Base-by-base conservation (phyloP, 2,329 filamentous ascomycete species). In the Exophiala calicioides region DNA sequence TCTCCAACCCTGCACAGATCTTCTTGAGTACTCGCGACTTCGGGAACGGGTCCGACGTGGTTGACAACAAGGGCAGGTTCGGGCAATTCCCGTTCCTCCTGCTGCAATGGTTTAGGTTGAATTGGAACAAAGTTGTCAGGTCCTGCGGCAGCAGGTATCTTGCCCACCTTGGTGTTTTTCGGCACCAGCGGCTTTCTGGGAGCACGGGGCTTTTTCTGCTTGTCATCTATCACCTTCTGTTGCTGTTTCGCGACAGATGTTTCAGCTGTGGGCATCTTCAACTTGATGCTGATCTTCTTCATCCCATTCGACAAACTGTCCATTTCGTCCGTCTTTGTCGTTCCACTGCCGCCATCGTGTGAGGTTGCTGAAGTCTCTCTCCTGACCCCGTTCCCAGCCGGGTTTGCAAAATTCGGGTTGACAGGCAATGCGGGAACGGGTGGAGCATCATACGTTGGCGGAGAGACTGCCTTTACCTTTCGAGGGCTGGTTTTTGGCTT, bases 261-360 rank as follows among this genome's bases (percentile, higher is more conserved):
- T 58, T 82, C 78, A 16, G 73, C 73, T 0, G 77, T 71, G 0
- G 77, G 77, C 40, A 82, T 68, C 52, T 80, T 81, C 36, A 84
- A 60, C 16, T 79, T 82, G 44, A 84, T 76, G 42, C 63, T 70
- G 50, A 73, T 61, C 20, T 75, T 76, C 58, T 77, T 78, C 50
- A 82, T 62, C 3, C 76, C 76, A 3, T 72, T 68, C 1, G 76
- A 69, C 19, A 82, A 62, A 13, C 66, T 67, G 33, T 81, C 77
- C 33, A 81, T 60, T 23, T 73, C 69, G 26, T 62, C 45, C 3
- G 53, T 34, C 16, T 52, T 55, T 12, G 56, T 47, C n/a, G 57
- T 58, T 39, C 33, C 15, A 15, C 46, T 36, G 60, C 65, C 50
- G 43, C 58, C 31, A 50, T 67, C 67, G 33, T 57, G 58, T 7